Evolutionary conservation across 2,329 filamentous ascomycete species (phyloP).

Genomic region (Zalaria obscura): DNA sequence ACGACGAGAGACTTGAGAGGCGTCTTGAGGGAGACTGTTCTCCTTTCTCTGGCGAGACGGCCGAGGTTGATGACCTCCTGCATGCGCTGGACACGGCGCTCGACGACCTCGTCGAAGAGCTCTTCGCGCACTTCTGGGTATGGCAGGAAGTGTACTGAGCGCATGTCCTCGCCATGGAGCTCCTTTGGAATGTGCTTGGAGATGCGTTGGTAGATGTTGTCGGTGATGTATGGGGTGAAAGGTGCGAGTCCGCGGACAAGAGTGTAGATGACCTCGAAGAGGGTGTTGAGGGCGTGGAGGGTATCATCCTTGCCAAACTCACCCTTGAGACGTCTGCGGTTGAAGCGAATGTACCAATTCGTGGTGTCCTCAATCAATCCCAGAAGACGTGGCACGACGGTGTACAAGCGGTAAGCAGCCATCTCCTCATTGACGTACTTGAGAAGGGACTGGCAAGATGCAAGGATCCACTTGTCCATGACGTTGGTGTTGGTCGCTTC

Average conservation of each 20-base stretch:
- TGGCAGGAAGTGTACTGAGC: slow-evolving; percentile 82
- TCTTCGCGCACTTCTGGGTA: slow-evolving; percentile 84
- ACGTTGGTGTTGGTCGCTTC: slow-evolving; percentile 73
- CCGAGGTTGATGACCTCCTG: slow-evolving; percentile 89
- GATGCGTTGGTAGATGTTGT: slow-evolving; percentile 81
- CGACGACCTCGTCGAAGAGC: slow-evolving; percentile 73
- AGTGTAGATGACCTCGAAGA: slow-evolving; percentile 87
- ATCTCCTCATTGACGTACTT: slow-evolving; percentile 91
- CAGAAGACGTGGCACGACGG: slow-evolving; percentile 67
- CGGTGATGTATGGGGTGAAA: slow-evolving; percentile 90
- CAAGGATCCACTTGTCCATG: slow-evolving; percentile 93
- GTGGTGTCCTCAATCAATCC: slow-evolving; percentile 78
- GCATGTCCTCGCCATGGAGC: slow-evolving; percentile 52
- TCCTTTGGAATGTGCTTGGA: slow-evolving; percentile 67
- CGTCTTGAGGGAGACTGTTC: slow-evolving; percentile 74
- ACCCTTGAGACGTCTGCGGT: slow-evolving; percentile 79
- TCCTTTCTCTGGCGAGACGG: slow-evolving; percentile 72
- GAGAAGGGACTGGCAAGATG: slow-evolving; percentile 78
- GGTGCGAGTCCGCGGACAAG: slow-evolving; percentile 78
- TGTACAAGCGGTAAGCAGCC: slow-evolving; percentile 60
- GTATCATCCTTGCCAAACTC: slow-evolving; percentile 79
- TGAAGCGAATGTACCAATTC: slow-evolving; percentile 98
- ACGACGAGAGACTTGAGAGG: slow-evolving; percentile 82
- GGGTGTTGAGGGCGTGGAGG: slow-evolving; percentile 76
- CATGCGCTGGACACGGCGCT: slow-evolving; percentile 80